A percentile compares a stretch with the other conserved stretches of the same genome.
These are phyloP conservation scores for Mortierella sp. DNA, from an alignment of 371 early-diverging fungal species.

Conservation along the genomic window DNA sequence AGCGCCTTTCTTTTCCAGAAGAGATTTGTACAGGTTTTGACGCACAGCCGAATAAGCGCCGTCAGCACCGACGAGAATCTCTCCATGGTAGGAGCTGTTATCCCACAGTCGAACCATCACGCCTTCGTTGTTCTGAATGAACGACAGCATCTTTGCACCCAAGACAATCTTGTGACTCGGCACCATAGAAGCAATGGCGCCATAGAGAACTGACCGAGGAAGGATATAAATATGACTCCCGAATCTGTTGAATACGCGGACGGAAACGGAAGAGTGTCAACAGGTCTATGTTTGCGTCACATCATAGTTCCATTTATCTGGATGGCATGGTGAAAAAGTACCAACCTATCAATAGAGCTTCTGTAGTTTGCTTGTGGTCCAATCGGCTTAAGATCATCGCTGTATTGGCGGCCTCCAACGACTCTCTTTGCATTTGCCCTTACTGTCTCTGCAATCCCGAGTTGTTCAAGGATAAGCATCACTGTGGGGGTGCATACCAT, in stretches of 20 bases:
- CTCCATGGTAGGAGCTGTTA: conserved; percentile 26
- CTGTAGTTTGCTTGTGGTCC: background rate
- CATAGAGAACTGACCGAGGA: conserved; percentile 10
- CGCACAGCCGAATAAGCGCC: conserved; percentile 24
- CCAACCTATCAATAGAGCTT: background rate
- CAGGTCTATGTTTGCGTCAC: background rate
- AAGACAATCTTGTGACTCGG: conserved; percentile 8
- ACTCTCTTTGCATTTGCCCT: background rate
- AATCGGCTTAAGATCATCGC: background rate
- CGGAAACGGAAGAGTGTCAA: too few relatives aligned
- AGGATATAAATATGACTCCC: background rate
- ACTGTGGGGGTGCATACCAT: conserved; percentile 16
- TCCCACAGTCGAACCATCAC: conserved; percentile 21
- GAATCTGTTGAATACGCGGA: background rate
- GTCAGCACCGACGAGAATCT: conserved; percentile 35
- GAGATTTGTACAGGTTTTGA: background rate
- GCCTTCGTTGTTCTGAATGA: conserved; percentile 23
- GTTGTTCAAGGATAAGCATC: conserved; percentile 27
- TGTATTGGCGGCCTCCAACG: background rate
- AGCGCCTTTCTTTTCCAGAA: conserved; percentile 5
- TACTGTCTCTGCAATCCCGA: conserved; percentile 13
- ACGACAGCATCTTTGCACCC: conserved; percentile 21
- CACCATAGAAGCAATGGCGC: conserved; percentile 12
- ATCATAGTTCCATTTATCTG: background rate
- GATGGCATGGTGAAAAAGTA: background rate